Base-by-base conservation (phyloP, 2,329 filamentous ascomycete species). In the Alternaria burnsii region DNA sequence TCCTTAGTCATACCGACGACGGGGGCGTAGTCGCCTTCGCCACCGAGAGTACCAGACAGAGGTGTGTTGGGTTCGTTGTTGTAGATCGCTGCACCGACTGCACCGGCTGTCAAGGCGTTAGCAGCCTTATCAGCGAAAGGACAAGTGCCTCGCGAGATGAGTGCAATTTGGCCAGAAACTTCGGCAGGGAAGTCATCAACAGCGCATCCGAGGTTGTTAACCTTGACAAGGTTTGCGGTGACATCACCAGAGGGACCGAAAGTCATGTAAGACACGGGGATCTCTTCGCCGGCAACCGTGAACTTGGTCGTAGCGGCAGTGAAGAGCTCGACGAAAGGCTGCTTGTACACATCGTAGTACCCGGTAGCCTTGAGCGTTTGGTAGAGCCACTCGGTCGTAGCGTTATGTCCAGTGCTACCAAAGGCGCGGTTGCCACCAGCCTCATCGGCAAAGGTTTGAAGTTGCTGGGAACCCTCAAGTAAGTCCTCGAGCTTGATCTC, bases 1-100 rank as follows among this genome's bases (percentile, higher is more conserved):
- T 82, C 79, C n/a, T 84, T 82, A 1, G 85, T 85, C 22, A 93
- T 79, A 3, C 89, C 89, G 61, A 92, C 90, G 1, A 88, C 91
- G 1, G 90, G 88, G 11, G 90, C 82, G 68, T 91, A 86, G 36
- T 80, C 72, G 6, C 80, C 80, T 9, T 78, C 70, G 0, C 80
- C 84, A 10, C 88, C 90, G 6, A 93, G 82, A 2, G 91, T 93
- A 42, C 91, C 91, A 50, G 85, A 82, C 1, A 93, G 78, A 4
- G 80, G 74, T 2, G 87, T 89, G 9, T 65, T 55, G 3, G 83
- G 79, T 2, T 88, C 85, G 67, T 88, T 89, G 80, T 93, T 92
- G 79, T 91, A 93, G 50, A 94, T 82, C 28, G 93, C 79, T 0
- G 88, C 89, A 2, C 88, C 90, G 12, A 86, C 77, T 7, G 91